Percentiles rank a stretch among this genome's conserved stretches.
phyloP scores from a whole-genome alignment of 2,329 filamentous ascomycete species.

The Dactylellina sp. region DNA sequence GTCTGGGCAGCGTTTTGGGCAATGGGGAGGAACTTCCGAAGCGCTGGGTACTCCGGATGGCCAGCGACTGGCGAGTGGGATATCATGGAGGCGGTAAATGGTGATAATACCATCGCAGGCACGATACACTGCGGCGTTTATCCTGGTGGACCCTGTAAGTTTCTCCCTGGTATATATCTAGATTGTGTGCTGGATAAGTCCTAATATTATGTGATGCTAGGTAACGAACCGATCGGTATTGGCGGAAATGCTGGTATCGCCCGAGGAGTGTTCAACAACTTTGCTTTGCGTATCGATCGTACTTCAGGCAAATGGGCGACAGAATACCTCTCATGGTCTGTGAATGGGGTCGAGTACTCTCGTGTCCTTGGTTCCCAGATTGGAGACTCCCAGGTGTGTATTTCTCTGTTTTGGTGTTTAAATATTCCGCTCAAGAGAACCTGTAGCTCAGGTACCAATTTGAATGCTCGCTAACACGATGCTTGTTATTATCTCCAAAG shows the following conservation, averaged over 20 bases:
- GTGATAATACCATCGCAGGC: slow-evolving; percentile 62
- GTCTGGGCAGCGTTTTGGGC: slow-evolving; percentile 68
- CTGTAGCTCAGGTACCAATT: too few relatives aligned
- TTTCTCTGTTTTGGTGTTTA: background rate
- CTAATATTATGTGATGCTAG: slow-evolving; percentile 29
- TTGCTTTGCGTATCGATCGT: slow-evolving; percentile 63
- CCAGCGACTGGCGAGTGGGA: slow-evolving; percentile 66
- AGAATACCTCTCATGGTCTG: slow-evolving; percentile 63
- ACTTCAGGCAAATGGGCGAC: slow-evolving; percentile 58
- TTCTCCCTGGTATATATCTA: slow-evolving; percentile 61
- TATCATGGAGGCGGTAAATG: slow-evolving; percentile 66
- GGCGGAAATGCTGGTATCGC: slow-evolving; percentile 9
- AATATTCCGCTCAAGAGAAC: too few relatives aligned
- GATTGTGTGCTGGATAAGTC: slow-evolving; percentile 60
- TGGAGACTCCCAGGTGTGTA: slow-evolving; percentile 56
- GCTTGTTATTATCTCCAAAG: background rate
- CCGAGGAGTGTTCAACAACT: slow-evolving; percentile 62
- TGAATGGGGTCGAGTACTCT: slow-evolving; percentile 62
- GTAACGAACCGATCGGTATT: slow-evolving; percentile 29
- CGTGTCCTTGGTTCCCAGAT: slow-evolving; percentile 61
- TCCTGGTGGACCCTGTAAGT: slow-evolving; percentile 62
- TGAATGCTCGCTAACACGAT: background rate
- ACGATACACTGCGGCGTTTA: slow-evolving; percentile 65
- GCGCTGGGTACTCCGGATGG: slow-evolving; percentile 64
- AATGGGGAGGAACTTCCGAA: slow-evolving; percentile 64